Evolutionary conservation across 2,329 filamentous ascomycete species (phyloP).

Genomic region (Ceratocystis variospora): DNA sequence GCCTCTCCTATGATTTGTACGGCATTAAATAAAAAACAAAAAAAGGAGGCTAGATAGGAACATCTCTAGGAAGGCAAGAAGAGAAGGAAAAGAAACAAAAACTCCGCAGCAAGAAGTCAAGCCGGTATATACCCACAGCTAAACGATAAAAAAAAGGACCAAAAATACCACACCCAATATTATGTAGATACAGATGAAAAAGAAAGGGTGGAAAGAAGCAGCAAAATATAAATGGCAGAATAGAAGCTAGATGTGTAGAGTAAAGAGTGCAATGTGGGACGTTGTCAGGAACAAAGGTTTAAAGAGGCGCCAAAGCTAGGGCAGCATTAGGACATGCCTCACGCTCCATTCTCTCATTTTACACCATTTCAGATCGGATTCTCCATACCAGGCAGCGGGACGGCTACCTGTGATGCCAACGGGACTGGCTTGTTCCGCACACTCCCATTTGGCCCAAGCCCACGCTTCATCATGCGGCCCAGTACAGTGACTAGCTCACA

Average conservation of each 20-base stretch:
- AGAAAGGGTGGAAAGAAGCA: constrained; percentile 4
- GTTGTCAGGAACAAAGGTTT: no score
- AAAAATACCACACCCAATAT: background rate
- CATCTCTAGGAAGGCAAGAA: constrained; percentile 3
- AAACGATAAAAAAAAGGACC: background rate
- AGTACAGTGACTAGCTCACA: constrained; percentile 76
- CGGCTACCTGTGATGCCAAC: constrained; percentile 20
- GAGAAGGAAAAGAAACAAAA: background rate
- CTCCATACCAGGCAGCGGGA: constrained; percentile 30
- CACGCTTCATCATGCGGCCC: constrained; percentile 77
- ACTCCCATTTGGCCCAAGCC: constrained; percentile 33
- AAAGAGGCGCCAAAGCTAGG: background rate
- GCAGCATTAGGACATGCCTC: background rate
- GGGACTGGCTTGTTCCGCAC: constrained; percentile 23
- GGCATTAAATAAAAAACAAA: background rate
- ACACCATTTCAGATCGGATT: constrained; percentile 29
- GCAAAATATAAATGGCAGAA: constrained; percentile 3
- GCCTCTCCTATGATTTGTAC: constrained; percentile 2
- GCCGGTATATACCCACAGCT: background rate
- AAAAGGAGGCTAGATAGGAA: background rate
- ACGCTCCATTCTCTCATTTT: background rate
- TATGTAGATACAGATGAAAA: background rate
- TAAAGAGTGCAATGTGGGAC: background rate
- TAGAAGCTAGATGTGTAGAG: background rate
- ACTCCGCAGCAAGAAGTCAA: constrained; percentile 1